Evolutionary conservation across 2,329 filamentous ascomycete genomes (phyloP).

Genomic region (Elsinoe ampelina): DNA sequence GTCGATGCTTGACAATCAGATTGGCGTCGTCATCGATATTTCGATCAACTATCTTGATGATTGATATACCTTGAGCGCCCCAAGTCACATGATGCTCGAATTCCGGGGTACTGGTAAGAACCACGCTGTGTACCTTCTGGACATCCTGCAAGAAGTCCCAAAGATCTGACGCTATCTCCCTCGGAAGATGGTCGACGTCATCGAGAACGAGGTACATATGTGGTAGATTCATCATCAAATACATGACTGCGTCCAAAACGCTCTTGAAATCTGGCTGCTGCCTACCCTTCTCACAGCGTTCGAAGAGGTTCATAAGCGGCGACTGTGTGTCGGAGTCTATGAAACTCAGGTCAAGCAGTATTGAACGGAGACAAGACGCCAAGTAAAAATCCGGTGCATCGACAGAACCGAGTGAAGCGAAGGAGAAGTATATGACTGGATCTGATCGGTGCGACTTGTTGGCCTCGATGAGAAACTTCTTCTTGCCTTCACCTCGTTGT

Average conservation of each 20-base stretch:
- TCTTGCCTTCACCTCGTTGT: background rate
- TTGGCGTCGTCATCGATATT: background rate
- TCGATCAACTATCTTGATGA: background rate
- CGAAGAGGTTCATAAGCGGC: background rate
- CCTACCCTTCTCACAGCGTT: background rate
- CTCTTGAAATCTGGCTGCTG: background rate
- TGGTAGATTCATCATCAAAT: background rate
- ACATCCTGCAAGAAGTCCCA: background rate
- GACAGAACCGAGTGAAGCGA: background rate
- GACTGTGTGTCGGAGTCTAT: background rate
- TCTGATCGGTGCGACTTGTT: background rate
- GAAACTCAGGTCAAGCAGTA: background rate
- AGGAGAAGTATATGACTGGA: background rate
- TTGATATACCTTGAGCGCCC: background rate
- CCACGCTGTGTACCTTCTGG: background rate
- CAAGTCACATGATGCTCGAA: background rate
- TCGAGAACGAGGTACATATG: background rate
- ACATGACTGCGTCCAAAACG: background rate
- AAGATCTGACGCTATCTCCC: background rate
- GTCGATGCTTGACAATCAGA: background rate
- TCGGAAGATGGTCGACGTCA: background rate
- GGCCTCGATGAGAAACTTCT: constrained; percentile 9
- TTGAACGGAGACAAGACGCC: background rate
- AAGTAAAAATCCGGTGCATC: background rate
- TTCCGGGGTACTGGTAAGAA: background rate